Evolutionary conservation across 176 grass and related monocot species (phyloP), one percentile per base, ranked within the genome.

Genomic region (Eragrostis curvula): DNA sequence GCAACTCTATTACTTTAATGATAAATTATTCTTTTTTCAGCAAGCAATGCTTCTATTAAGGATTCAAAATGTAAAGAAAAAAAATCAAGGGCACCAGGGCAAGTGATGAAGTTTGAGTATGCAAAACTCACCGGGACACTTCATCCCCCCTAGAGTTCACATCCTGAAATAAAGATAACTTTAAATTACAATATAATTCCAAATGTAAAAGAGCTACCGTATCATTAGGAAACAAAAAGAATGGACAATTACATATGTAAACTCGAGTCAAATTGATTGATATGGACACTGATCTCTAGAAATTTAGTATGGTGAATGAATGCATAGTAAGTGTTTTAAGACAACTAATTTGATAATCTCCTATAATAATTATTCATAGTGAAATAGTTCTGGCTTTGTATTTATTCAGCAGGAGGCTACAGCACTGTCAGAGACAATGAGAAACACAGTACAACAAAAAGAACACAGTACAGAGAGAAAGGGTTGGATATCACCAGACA

Each of bases 401-500:
- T 12, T 84, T 51, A 81, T 50, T 72, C 74, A 15, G 74, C 30
- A 48, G 14, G 58, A 71, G 46, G 30, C 45, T 76, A 67, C 58
- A 7, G 57, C 21, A 63, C 32, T 75, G 3, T 36, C 32, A 70
- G 40, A 49, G 83, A 60, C 30, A 85, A 60, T 15, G 13, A 74
- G 21, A 61, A 76, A 65, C 30, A 66, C 20, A 43, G 71, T 80
- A 23, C 23, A 81, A 84, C 29, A 70, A 84, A 80, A 36, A 23
- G 13, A 71, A 82, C 15, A 44, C 73, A 12, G 67, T 3, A n/a
- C 8, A 7, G 7, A 49, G 16, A 29, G 18, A 41, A 77, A 53
- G 78, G 47, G 20, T 71, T 23, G 48, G 61, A 64, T 91, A 79
- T 93, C 88, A 91, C 78, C 84, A 86, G 86, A 85, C 42, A 95